Percentiles rank a stretch among this genome's conserved stretches.
These are phyloP conservation scores for Globisporangium orthogonon DNA, from an alignment of 352 stramenopile genomes.

Conservation along the genomic window DNA sequence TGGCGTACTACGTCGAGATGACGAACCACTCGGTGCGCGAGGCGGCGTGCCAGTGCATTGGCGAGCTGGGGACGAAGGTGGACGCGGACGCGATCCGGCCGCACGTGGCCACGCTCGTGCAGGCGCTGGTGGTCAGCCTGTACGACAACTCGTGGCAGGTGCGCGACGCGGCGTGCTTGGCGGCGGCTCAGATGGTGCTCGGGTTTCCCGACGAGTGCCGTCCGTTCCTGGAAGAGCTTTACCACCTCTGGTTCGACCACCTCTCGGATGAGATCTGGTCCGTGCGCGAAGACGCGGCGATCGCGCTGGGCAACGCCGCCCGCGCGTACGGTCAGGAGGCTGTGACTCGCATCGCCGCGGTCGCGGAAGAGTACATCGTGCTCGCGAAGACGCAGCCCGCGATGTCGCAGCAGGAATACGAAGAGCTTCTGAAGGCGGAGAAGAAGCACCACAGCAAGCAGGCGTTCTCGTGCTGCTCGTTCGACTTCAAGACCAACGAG, in stretches of 20 bases:
- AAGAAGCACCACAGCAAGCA: slow-evolving; percentile 91
- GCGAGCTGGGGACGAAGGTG: slow-evolving; percentile 92
- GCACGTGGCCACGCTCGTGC: slow-evolving; percentile 60
- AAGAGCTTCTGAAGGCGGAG: slow-evolving; percentile 87
- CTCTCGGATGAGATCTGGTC: slow-evolving; percentile 97
- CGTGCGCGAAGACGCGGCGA: slow-evolving; percentile 93
- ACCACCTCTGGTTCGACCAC: slow-evolving; percentile 91
- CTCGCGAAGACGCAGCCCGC: slow-evolving; percentile 88
- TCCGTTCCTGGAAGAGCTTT: slow-evolving; percentile 83
- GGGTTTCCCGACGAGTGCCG: slow-evolving; percentile 87
- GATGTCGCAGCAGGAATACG: slow-evolving; percentile 91
- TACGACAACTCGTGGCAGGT: slow-evolving; percentile 95
- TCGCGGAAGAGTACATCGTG: slow-evolving; percentile 63
- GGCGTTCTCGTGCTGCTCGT: slow-evolving; percentile 92
- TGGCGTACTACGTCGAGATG: slow-evolving; percentile 95
- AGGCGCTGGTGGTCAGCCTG: slow-evolving; percentile 93
- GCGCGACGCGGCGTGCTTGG: slow-evolving; percentile 93
- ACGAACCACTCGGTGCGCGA: slow-evolving; percentile 95
- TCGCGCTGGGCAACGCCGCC: slow-evolving; percentile 92
- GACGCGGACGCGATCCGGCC: slow-evolving; percentile 52
- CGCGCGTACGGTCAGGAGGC: slow-evolving; percentile 86
- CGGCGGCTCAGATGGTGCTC: slow-evolving; percentile 71
- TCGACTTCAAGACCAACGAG: slow-evolving; percentile 93
- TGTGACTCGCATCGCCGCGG: slow-evolving; percentile 64
- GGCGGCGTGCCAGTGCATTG: slow-evolving; percentile 93